Evolutionary conservation across 2,329 filamentous ascomycete species (phyloP).

Genomic region (Trichoderma simmonsii): DNA sequence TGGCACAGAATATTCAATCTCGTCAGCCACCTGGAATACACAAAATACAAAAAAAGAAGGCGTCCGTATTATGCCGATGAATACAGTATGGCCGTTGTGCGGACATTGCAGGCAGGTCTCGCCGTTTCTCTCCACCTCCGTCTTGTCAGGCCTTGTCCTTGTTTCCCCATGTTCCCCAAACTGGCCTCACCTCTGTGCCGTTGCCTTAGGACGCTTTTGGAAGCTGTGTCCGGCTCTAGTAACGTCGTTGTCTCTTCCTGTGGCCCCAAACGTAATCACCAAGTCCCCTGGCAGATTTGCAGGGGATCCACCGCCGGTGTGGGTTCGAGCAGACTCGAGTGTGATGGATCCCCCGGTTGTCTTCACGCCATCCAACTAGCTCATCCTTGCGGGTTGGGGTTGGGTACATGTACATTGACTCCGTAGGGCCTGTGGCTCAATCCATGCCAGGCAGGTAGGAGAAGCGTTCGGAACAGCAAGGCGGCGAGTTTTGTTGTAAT

Average conservation of each 20-base stretch:
- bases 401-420: background rate
- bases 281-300: constrained; percentile 3
- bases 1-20: background rate
- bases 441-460: background rate
- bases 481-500: constrained; percentile 1
- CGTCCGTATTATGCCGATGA: background rate
- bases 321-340: constrained; percentile 1
- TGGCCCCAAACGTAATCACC: constrained; percentile 5
- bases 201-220: constrained; percentile 15
- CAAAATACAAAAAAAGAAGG: background rate
- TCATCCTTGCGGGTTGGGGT: background rate
- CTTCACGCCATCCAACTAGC: constrained; percentile 6
- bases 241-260: background rate
- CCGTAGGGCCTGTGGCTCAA: background rate
- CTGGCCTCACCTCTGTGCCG: background rate
- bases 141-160: background rate
- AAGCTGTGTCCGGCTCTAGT: constrained; percentile 18
- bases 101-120: constrained; percentile 10
- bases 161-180: constrained; percentile 13
- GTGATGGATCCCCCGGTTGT: constrained; percentile 3
- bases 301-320: constrained; percentile 4
- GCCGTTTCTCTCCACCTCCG: background rate
- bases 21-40: background rate
- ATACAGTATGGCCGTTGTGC: background rate
- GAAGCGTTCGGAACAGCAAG: background rate